Base-by-base conservation (phyloP, 768 basidiomycete species). In the Rhizopogon vulgaris region DNA sequence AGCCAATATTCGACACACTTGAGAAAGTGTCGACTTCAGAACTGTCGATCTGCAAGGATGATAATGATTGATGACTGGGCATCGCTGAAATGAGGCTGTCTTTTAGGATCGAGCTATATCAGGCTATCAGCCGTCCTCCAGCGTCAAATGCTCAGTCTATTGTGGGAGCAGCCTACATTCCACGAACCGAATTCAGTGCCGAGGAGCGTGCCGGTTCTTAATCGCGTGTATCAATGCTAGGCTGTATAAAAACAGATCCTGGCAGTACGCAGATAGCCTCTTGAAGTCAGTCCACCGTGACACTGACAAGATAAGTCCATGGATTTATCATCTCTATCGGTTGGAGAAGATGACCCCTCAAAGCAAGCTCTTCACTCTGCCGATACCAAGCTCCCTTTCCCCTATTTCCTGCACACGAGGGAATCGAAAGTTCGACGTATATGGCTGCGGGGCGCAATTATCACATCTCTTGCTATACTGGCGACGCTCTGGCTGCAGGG, bases 391-490 rank as follows among this genome's bases (percentile, higher is more conserved):
- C 45, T 46, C 45, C 34, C 32, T 11, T 11, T 10, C 45, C 45
- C 45, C 5, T 18, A 34, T 34, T 34, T 32, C 43, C 28, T 45
- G 14, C 12, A 22, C 32, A 32, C 45, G 14, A 15, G 5, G 22
- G 7, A 32, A 27, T 32, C 55, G 48, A 18, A 39, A 6, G 28
- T n/a, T 40, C 34, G 50, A 15, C 30, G 6, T 28, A 47, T 47
- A 32, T 55, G 61, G 60, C 60, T 49, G 38, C 59, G 42, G 6
- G 11, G 41, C 24, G 25, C 59, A 27, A 40, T 63, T 6, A 17
- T 32, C 12, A 22, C 38, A 14, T 53, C 53, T 27, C 52, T 63
- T 37, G 54, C 40, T 17, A 39, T 66, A 14, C 25, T 54, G 1
- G 48, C 30, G 14, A 34, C 54, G 11, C 43, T 63, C 41, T 22